These are phyloP conservation scores for Chenopodium berlandieri DNA, from an alignment of 148 eudicot genomes.

Conservation along the genomic window DNA sequence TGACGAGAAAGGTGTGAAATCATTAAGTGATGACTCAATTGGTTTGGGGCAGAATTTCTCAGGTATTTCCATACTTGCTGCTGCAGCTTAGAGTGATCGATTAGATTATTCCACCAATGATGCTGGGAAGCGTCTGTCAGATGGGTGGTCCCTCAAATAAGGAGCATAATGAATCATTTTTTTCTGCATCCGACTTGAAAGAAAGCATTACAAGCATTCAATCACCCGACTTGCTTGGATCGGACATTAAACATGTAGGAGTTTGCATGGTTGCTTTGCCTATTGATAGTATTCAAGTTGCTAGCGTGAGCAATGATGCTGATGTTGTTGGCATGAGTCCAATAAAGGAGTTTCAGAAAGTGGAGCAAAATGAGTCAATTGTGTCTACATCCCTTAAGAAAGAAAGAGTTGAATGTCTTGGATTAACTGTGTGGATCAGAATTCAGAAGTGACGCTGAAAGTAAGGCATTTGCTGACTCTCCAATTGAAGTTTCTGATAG, in stretches of 20 bases:
- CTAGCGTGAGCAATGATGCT: not conserved
- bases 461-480: constrained; percentile 15
- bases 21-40: constrained; percentile 3
- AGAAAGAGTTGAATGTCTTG: constrained; percentile 8
- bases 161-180: not conserved
- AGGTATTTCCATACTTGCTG: constrained; percentile 71
- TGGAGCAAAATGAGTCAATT: constrained; percentile 25
- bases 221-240: constrained; percentile 3
- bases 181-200: not conserved
- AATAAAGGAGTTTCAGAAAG: constrained; percentile 19
- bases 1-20: constrained; percentile 3
- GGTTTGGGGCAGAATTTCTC: constrained; percentile 48
- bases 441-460: constrained; percentile 10
- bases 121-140: constrained; percentile 24
- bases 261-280: not conserved
- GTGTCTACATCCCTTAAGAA: no score
- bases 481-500: constrained; percentile 6
- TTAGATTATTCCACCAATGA: constrained; percentile 30
- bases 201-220: not conserved
- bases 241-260: not conserved
- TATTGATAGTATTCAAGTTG: not conserved
- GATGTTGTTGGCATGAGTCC: constrained; percentile 6
- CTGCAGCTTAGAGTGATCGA: constrained; percentile 59
- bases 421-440: not conserved
- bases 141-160: not conserved